phyloP scores from a whole-genome alignment of 2,329 filamentous ascomycete genomes.

The Zasmidium citrigriseum region DNA sequence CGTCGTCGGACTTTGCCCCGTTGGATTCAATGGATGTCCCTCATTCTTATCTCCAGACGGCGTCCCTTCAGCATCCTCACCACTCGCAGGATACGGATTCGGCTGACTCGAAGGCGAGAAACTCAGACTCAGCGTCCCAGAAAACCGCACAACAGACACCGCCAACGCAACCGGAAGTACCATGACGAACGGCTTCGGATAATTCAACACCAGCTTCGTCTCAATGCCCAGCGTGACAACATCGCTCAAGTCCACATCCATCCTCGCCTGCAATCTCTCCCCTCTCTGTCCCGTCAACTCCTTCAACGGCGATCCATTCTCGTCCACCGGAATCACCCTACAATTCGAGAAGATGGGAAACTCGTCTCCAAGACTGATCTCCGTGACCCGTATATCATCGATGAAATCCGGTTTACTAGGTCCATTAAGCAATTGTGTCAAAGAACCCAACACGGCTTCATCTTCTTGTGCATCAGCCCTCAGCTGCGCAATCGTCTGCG shows the following conservation, averaged over 20 bases:
- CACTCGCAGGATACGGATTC: slow-evolving; percentile 36
- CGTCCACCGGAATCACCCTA: slow-evolving; percentile 86
- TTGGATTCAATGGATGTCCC: slow-evolving; percentile 45
- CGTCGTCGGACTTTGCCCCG: slow-evolving; percentile 60
- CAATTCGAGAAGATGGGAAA: slow-evolving; percentile 99
- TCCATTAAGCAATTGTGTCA: slow-evolving; percentile 87
- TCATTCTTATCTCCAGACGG: slow-evolving; percentile 30
- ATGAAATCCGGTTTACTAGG: slow-evolving; percentile 82
- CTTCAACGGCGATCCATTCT: slow-evolving; percentile 64
- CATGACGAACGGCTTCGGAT: slow-evolving; percentile 84
- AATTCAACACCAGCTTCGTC: slow-evolving; percentile 92
- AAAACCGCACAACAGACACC: slow-evolving; percentile 91
- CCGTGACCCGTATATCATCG: slow-evolving; percentile 89
- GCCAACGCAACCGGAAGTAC: slow-evolving; percentile 89
- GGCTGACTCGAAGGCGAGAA: slow-evolving; percentile 69
- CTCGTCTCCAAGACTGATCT: slow-evolving; percentile 91
- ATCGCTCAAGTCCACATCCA: slow-evolving; percentile 96
- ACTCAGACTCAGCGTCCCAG: slow-evolving; percentile 88
- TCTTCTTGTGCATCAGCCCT: slow-evolving; percentile 89
- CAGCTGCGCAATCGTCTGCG: slow-evolving; percentile 95
- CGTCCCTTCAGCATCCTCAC: slow-evolving; percentile 5
- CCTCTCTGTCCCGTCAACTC: slow-evolving; percentile 49
- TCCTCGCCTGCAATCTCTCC: slow-evolving; percentile 83
- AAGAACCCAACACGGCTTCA: slow-evolving; percentile 80
- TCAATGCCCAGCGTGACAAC: slow-evolving; percentile 93